Evolutionary conservation across 306 rosid species (phyloP).

Genomic region (Myrica gale): DNA sequence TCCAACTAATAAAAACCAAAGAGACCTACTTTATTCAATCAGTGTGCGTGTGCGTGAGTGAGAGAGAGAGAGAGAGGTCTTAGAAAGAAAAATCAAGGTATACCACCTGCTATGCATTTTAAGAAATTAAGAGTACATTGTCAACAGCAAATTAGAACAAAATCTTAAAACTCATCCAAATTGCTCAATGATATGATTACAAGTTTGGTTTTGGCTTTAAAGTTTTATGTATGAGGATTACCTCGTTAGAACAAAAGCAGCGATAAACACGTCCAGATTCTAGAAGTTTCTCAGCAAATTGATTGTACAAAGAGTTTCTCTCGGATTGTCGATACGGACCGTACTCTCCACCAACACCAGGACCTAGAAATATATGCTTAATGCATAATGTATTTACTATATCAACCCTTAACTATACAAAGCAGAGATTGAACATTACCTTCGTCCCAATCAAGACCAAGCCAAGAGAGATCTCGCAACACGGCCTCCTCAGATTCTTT

Average conservation of each 20-base stretch:
- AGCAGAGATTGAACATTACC: conserved; percentile 36
- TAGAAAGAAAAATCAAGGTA: not conserved
- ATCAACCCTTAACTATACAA: not conserved
- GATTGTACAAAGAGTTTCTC: conserved; percentile 78
- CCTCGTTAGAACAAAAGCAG: conserved; percentile 92
- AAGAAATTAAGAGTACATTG: too few species aligned
- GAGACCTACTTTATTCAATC: not conserved
- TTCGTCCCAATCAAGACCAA: conserved; percentile 95
- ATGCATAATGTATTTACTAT: conserved; percentile 22
- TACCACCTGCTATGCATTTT: not conserved
- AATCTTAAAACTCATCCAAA: not conserved
- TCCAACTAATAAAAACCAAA: not conserved
- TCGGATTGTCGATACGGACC: conserved; percentile 96
- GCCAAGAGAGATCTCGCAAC: conserved; percentile 88
- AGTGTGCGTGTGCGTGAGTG: too few species aligned
- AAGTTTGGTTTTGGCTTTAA: conserved; percentile 7
- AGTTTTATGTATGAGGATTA: conserved; percentile 22
- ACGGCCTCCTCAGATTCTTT: conserved; percentile 82
- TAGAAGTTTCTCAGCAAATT: conserved; percentile 71
- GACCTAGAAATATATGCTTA: conserved; percentile 49
- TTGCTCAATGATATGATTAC: not conserved
- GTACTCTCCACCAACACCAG: conserved; percentile 87
- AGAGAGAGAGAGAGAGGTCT: not conserved
- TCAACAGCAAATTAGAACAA: not conserved
- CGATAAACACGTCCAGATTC: conserved; percentile 77